phyloP scores from a whole-genome alignment of 2,329 filamentous ascomycete species.

The Esteya vermicola region DNA sequence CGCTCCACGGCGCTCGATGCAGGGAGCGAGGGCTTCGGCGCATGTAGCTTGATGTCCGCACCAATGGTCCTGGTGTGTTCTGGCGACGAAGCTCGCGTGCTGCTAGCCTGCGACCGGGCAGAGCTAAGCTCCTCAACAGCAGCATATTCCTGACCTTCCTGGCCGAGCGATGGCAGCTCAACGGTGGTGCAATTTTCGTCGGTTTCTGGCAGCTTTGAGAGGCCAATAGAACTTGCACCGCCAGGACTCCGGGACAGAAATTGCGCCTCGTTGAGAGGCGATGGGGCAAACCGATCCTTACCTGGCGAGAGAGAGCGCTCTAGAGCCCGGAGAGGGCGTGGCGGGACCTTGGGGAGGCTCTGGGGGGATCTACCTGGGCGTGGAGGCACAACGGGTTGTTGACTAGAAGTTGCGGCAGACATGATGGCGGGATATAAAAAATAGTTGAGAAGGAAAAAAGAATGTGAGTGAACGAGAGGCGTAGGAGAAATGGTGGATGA shows the following conservation, averaged over 20 bases:
- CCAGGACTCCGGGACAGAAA: conserved; percentile 34
- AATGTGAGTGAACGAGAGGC: neutral
- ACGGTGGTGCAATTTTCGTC: conserved; percentile 60
- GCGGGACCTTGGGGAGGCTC: conserved; percentile 58
- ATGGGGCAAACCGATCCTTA: conserved; percentile 67
- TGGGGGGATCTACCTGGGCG: conserved; percentile 37
- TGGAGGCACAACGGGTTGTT: conserved; percentile 40
- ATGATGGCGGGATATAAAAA: conserved; percentile 17
- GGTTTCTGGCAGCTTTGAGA: conserved; percentile 15
- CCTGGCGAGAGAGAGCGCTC: conserved; percentile 67
- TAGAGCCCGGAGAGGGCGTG: conserved; percentile 57
- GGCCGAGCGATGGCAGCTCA: conserved; percentile 68
- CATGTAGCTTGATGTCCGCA: conserved; percentile 72
- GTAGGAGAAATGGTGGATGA: neutral
- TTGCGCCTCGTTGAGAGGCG: conserved; percentile 63
- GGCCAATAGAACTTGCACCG: conserved; percentile 18
- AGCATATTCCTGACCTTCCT: conserved; percentile 83
- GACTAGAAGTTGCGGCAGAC: conserved; percentile 33
- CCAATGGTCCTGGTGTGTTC: conserved; percentile 66
- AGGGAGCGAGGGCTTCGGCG: conserved; percentile 76
- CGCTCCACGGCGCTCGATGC: conserved; percentile 68
- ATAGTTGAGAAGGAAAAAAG: neutral
- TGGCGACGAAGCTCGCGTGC: conserved; percentile 30
- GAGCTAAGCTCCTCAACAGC: conserved; percentile 32
- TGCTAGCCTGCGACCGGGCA: conserved; percentile 22